Evolutionary conservation across 495 filamentous ascomycete genomes (phyloP).

Genomic region (Apiosordaria backusii): DNA sequence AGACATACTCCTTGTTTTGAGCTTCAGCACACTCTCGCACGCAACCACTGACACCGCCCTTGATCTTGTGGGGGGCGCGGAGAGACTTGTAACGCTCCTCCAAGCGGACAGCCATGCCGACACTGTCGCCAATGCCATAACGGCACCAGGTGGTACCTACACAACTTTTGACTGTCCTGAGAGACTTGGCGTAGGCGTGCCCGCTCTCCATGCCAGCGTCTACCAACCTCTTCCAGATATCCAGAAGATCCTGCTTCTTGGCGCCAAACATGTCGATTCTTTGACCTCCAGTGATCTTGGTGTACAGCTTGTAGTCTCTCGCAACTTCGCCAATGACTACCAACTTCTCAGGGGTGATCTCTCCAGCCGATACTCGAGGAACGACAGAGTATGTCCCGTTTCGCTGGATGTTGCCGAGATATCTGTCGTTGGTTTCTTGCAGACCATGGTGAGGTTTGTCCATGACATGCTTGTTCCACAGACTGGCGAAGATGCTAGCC

Average conservation of each 20-base stretch:
- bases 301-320: conserved; percentile 84
- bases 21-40: conserved; percentile 94
- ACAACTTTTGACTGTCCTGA: conserved; percentile 91
- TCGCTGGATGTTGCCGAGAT: conserved; percentile 90
- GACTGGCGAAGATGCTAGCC: conserved; percentile 76
- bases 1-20: conserved; percentile 82
- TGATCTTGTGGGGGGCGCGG: conserved; percentile 87
- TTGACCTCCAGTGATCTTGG: conserved; percentile 94
- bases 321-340: conserved; percentile 86
- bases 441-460: conserved; percentile 69
- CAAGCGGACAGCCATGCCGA: conserved; percentile 91
- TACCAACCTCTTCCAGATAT: conserved; percentile 84
- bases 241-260: conserved; percentile 81
- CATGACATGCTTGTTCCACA: conserved; percentile 88
- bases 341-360: conserved; percentile 88
- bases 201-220: conserved; percentile 94
- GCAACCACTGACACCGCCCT: conserved; percentile 88
- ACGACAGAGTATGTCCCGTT: conserved; percentile 93
- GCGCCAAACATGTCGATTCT: conserved; percentile 96
- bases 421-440: conserved; percentile 92
- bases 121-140: conserved; percentile 89
- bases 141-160: conserved; percentile 95
- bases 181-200: conserved; percentile 89
- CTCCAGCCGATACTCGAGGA: conserved; percentile 79
- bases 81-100: conserved; percentile 96